These are phyloP conservation scores for Globisporangium irregulare DNA, from an alignment of 352 stramenopile genomes.

Conservation along the genomic window DNA sequence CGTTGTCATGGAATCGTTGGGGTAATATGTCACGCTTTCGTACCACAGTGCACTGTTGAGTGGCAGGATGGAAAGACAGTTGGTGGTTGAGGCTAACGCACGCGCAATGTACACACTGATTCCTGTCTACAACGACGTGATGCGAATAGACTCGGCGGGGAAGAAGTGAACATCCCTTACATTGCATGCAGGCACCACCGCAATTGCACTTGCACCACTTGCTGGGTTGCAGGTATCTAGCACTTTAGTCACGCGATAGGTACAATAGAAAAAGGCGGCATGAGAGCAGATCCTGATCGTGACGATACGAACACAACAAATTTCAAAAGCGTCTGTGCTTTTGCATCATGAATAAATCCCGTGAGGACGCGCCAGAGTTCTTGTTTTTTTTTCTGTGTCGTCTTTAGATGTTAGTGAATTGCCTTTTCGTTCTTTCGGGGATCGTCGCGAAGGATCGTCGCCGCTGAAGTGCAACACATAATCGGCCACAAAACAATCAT, in stretches of 20 bases:
- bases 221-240: background rate
- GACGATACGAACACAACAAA: slow-evolving; percentile 5
- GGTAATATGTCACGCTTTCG: slow-evolving; percentile 1
- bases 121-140: slow-evolving; percentile 2
- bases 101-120: background rate
- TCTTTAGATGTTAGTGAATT: background rate
- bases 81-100: background rate
- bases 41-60: slow-evolving; percentile 1
- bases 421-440: no score
- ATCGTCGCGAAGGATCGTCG: background rate
- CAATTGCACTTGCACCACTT: background rate
- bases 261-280: background rate
- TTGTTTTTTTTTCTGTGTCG: background rate
- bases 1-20: slow-evolving; percentile 13
- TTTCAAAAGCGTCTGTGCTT: slow-evolving; percentile 9
- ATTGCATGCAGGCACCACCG: background rate
- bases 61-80: slow-evolving; percentile 1
- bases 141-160: slow-evolving; percentile 11
- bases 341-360: background rate
- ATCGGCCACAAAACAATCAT: slow-evolving; percentile 6
- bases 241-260: background rate
- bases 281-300: background rate
- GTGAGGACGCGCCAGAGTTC: slow-evolving; percentile 1
- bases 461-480: slow-evolving; percentile 1
- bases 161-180: background rate